Percentiles rank a stretch among this genome's conserved stretches.
These are phyloP conservation scores for Coniferiporia sulphurascens DNA, from an alignment of 1,284 basidiomycete genomes.

Conservation along the genomic window DNA sequence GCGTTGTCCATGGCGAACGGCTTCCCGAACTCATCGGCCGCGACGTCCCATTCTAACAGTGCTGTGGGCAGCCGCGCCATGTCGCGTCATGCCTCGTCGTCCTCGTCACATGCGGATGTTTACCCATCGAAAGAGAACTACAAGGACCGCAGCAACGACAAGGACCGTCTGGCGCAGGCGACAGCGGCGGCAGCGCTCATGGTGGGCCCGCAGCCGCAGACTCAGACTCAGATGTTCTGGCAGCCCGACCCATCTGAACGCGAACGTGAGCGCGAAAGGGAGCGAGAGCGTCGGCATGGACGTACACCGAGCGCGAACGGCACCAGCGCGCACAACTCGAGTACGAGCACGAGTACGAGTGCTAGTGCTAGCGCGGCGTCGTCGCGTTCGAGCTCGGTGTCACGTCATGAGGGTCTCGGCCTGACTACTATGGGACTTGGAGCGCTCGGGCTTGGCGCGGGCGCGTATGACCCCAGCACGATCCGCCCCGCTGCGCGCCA, in stretches of 20 bases:
- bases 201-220: conserved; percentile 7
- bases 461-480: conserved; percentile 13
- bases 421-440: neutral
- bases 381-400: conserved; percentile 16
- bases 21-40: conserved; percentile 1
- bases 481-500: neutral
- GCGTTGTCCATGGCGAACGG: conserved; percentile 10
- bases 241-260: conserved; percentile 4
- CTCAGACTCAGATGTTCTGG: conserved; percentile 17
- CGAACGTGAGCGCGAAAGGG: conserved; percentile 8
- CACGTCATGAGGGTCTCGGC: conserved; percentile 4
- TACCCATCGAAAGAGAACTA: conserved; percentile 10
- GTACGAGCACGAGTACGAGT: conserved; percentile 6
- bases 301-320: conserved; percentile 13
- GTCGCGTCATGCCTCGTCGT: conserved; percentile 12
- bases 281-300: conserved; percentile 10
- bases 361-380: conserved; percentile 7
- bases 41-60: neutral
- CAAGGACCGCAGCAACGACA: too few species aligned
- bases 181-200: conserved; percentile 1
- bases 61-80: conserved; percentile 16
- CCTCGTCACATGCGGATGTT: conserved; percentile 8
- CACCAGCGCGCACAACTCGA: conserved; percentile 5
- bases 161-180: neutral
- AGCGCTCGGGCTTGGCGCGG: neutral